These are phyloP conservation scores for Primulina tabacum DNA, from an alignment of 257 asterid species.

Conservation along the genomic window DNA sequence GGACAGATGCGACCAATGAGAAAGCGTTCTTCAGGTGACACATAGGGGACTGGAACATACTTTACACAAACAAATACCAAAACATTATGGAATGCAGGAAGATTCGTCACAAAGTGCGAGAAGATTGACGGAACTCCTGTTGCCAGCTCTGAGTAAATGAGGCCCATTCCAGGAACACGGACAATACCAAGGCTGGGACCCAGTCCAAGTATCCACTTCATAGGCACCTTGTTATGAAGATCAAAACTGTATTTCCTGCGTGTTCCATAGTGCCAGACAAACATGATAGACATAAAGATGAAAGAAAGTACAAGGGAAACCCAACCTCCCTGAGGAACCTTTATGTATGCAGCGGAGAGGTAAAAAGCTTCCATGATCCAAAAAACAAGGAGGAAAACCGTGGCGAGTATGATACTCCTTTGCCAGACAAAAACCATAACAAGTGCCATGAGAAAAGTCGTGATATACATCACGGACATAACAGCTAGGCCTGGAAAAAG, in stretches of 20 bases:
- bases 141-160: constrained; percentile 86
- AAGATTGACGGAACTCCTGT: constrained; percentile 89
- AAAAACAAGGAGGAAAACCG: constrained; percentile 62
- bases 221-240: constrained; percentile 82
- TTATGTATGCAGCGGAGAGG: constrained; percentile 56
- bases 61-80: constrained; percentile 89
- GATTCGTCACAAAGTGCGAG: constrained; percentile 89
- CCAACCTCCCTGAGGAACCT: constrained; percentile 97
- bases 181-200: constrained; percentile 94
- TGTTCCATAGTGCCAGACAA: constrained; percentile 92
- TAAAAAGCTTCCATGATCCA: constrained; percentile 62
- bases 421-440: constrained; percentile 88
- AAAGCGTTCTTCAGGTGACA: constrained; percentile 82
- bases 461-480: constrained; percentile 88
- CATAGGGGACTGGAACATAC: constrained; percentile 80
- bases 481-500: constrained; percentile 79
- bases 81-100: constrained; percentile 89
- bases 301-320: constrained; percentile 69
- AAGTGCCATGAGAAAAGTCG: constrained; percentile 89
- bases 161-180: constrained; percentile 96
- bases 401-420: constrained; percentile 45
- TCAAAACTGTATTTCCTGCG: constrained; percentile 87
- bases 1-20: constrained; percentile 96
- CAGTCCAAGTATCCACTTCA: constrained; percentile 82
- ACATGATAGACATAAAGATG: constrained; percentile 70